A percentile compares a stretch with the other conserved stretches of the same genome.
Conservation (phyloP, 306 rosid species). For the Arachis stenosperma region DNA sequence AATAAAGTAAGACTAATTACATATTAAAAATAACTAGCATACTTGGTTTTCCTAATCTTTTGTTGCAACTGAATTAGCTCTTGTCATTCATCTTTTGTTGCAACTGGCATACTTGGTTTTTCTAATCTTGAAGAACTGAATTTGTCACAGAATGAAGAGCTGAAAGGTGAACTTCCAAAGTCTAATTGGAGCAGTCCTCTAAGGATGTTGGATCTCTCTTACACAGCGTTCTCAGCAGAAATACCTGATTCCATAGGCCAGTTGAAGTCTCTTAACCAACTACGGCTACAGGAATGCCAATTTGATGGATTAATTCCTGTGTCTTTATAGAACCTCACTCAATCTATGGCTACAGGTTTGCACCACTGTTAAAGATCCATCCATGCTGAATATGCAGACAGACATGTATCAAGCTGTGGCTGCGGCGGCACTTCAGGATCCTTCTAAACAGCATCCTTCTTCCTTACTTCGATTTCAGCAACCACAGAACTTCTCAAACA, state of each 20-base stretch:
- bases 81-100: not conserved
- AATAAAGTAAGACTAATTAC: too few species aligned
- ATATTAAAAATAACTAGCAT: too few species aligned
- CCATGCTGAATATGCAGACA: too few species aligned
- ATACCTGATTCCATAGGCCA: constrained; percentile 30
- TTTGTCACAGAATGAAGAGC: accelerated
- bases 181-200: constrained; percentile 31
- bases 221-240: not conserved
- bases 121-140: constrained; percentile 3
- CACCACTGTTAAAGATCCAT: too few species aligned
- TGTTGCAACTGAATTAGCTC: too few species aligned
- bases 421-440: too few species aligned
- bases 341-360: not conserved
- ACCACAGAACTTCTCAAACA: too few species aligned
- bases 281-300: accelerated
- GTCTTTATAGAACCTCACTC: constrained; percentile 36
- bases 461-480: too few species aligned
- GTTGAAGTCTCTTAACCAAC: not conserved
- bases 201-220: not conserved
- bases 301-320: constrained; percentile 11
- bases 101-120: constrained; percentile 3
- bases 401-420: too few species aligned
- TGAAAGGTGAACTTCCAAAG: constrained; percentile 27
- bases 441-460: too few species aligned
- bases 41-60: too few species aligned